Evolutionary conservation across 2,329 filamentous ascomycete genomes (phyloP).

Genomic region (Neurospora sp.): DNA sequence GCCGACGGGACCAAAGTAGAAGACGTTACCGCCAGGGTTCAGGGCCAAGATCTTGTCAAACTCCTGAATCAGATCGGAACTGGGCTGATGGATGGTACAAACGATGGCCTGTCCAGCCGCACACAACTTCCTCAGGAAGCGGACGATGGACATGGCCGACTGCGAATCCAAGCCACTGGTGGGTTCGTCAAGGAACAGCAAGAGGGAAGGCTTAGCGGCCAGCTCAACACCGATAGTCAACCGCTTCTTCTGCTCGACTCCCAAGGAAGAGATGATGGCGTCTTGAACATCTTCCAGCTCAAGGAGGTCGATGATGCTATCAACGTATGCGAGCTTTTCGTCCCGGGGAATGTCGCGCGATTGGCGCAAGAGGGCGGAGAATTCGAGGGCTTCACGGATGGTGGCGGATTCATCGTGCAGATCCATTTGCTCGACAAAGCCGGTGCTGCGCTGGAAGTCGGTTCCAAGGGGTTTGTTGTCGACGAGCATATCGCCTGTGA

Average conservation of each 20-base stretch:
- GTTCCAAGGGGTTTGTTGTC: conserved; percentile 52
- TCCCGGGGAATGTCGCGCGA: conserved; percentile 43
- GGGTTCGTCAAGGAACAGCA: conserved; percentile 68
- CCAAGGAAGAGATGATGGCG: conserved; percentile 54
- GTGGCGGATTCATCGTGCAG: conserved; percentile 57
- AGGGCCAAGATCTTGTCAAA: conserved; percentile 47
- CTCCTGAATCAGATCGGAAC: conserved; percentile 30
- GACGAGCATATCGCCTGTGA: conserved; percentile 60
- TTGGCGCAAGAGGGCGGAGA: conserved; percentile 57
- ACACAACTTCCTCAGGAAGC: conserved; percentile 55
- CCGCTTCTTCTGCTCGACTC: conserved; percentile 38
- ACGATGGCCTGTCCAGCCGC: conserved; percentile 32
- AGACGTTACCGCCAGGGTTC: conserved; percentile 30
- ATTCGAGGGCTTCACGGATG: conserved; percentile 57
- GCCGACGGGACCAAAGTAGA: conserved; percentile 19
- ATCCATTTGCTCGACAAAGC: conserved; percentile 64
- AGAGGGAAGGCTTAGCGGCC: conserved; percentile 59
- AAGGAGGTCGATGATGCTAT: conserved; percentile 59
- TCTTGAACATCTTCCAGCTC: conserved; percentile 59
- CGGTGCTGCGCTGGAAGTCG: conserved; percentile 61
- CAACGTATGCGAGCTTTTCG: conserved; percentile 60
- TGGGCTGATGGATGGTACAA: conserved; percentile 37
- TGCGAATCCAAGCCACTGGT: conserved; percentile 66
- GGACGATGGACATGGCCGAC: conserved; percentile 63
- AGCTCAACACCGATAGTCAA: conserved; percentile 68